Evolutionary conservation across 805 yeast species (phyloP).

Genomic region (Priceomyces haplophilus): DNA sequence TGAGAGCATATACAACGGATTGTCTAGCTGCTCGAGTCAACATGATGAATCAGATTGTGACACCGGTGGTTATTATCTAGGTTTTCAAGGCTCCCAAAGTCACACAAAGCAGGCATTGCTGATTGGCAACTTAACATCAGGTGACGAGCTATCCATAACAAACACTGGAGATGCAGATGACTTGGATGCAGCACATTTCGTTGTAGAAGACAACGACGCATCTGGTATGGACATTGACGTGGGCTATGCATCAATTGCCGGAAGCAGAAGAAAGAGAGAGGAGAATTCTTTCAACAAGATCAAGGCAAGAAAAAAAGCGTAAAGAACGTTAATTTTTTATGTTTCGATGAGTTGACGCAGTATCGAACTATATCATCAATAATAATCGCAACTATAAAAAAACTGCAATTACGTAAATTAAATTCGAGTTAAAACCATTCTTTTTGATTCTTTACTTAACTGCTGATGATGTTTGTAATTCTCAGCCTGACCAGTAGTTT

Average conservation of each 20-base stretch:
- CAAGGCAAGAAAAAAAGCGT: constrained; percentile 10
- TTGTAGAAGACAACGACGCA: constrained; percentile 11
- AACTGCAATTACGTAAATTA: too few relatives aligned
- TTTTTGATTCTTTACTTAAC: too few relatives aligned
- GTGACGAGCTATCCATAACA: constrained; percentile 7
- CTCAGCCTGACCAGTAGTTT: too few relatives aligned
- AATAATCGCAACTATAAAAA: too few relatives aligned
- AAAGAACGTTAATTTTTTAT: not conserved
- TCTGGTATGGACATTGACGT: constrained; percentile 44
- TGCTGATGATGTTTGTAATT: too few relatives aligned
- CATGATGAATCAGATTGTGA: constrained; percentile 31
- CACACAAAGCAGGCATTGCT: not conserved
- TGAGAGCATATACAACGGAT: constrained; percentile 26
- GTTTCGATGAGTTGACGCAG: too few relatives aligned
- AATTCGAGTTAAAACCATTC: too few relatives aligned
- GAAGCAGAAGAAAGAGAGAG: constrained; percentile 28
- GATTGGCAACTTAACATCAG: constrained; percentile 2
- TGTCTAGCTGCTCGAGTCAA: constrained; percentile 37
- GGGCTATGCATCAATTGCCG: constrained; percentile 36
- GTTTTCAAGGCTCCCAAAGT: not conserved
- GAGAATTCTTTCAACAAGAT: constrained; percentile 14
- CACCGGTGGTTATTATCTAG: constrained; percentile 14
- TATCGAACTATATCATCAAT: too few relatives aligned
- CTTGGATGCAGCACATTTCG: constrained; percentile 20
- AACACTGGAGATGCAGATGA: constrained; percentile 40